phyloP scores from a whole-genome alignment of 2,329 filamentous ascomycete genomes.

The Phoma sp. region DNA sequence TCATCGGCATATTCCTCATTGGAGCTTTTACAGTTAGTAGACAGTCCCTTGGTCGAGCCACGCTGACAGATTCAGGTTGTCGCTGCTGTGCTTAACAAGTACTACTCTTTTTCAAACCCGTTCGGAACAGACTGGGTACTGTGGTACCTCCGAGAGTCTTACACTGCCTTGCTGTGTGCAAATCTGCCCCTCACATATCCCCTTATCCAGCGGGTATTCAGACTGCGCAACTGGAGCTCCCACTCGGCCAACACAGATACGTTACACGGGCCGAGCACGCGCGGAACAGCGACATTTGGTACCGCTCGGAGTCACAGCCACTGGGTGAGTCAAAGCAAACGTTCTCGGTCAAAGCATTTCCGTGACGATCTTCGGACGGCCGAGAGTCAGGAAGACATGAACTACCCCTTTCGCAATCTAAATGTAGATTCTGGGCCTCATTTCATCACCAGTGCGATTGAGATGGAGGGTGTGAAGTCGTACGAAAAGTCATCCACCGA shows the following conservation, averaged over 20 bases:
- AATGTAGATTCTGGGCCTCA: conserved; percentile 21
- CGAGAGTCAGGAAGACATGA: conserved; percentile 33
- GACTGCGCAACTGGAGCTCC: conserved; percentile 41
- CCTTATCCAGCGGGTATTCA: conserved; percentile 58
- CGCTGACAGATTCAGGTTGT: conserved; percentile 51
- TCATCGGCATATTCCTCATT: conserved; percentile 63
- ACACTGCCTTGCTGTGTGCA: conserved; percentile 65
- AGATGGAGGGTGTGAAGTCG: conserved; percentile 28
- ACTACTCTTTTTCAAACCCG: conserved; percentile 64
- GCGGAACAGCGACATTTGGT: conserved; percentile 4
- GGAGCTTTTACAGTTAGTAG: conserved; percentile 50
- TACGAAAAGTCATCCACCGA: conserved; percentile 16
- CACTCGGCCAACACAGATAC: conserved; percentile 23
- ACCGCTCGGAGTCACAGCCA: conserved; percentile 11
- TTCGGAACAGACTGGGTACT: conserved; percentile 64
- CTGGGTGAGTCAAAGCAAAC: conserved; percentile 22
- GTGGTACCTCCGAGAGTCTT: conserved; percentile 66
- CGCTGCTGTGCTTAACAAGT: conserved; percentile 65
- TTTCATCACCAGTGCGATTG: conserved; percentile 37
- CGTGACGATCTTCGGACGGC: conserved; percentile 23
- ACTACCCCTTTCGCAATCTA: conserved; percentile 24
- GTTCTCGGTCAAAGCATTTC: conserved; percentile 20
- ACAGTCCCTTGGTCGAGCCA: neutral
- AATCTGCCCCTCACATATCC: conserved; percentile 68
- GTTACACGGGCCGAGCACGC: conserved; percentile 8